These are phyloP conservation scores for Fusarium sp. DNA, from an alignment of 2,329 filamentous ascomycete species.

Conservation along the genomic window DNA sequence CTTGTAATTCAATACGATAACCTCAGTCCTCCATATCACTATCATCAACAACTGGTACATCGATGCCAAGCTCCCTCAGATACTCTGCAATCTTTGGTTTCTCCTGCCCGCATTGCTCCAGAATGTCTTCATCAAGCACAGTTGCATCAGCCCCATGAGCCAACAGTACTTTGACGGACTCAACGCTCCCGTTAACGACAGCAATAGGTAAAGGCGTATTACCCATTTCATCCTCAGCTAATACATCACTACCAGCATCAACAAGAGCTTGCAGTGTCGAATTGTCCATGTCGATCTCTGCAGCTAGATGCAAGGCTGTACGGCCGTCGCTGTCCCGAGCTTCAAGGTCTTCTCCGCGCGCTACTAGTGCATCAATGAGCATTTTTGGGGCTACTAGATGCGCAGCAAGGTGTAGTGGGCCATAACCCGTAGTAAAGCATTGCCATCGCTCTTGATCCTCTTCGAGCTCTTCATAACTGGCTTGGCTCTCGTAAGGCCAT, in stretches of 20 bases:
- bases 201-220: conserved; percentile 6
- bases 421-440: background rate
- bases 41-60: background rate
- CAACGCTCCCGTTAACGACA: background rate
- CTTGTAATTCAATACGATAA: too few relatives aligned
- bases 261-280: background rate
- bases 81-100: background rate
- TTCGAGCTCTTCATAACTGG: conserved; percentile 5
- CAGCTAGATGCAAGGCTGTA: conserved; percentile 15
- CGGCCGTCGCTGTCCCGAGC: background rate
- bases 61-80: background rate
- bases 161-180: conserved; percentile 3
- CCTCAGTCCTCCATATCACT: background rate
- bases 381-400: background rate
- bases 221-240: background rate
- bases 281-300: background rate
- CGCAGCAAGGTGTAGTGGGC: conserved; percentile 11
- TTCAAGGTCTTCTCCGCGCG: background rate
- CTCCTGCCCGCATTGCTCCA: conserved; percentile 2
- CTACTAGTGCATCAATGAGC: background rate
- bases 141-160: conserved; percentile 6
- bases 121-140: conserved; percentile 1
- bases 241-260: background rate
- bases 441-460: conserved; percentile 7
- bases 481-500: background rate